Percentiles rank a stretch among this genome's conserved stretches.
Conservation (phyloP, 306 rosid genomes). For the Hylodesmum podocarpum region DNA sequence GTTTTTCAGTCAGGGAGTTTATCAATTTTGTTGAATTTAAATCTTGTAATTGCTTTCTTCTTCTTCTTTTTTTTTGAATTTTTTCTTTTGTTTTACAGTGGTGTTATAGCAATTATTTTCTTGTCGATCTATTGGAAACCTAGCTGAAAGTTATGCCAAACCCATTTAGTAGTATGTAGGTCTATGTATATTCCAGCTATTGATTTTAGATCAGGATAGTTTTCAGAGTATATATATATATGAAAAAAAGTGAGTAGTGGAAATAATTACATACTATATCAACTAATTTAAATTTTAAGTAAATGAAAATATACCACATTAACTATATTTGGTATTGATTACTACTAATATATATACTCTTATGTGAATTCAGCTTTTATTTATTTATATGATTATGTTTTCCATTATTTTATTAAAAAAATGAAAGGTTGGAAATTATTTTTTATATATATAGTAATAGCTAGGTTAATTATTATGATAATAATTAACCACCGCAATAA, state of each 20-base stretch:
- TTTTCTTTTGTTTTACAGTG: neutral
- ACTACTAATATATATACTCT: neutral
- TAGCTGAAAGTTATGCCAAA: neutral
- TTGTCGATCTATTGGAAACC: neutral
- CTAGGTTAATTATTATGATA: conserved; percentile 17
- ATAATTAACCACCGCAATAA: conserved; percentile 28
- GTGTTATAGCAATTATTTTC: neutral
- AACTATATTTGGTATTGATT: neutral
- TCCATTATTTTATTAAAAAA: neutral
- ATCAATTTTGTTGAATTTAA: neutral
- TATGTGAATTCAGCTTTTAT: neutral
- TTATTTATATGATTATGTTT: neutral
- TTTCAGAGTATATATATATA: too few species aligned
- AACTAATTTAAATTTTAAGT: too few species aligned
- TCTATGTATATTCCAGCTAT: neutral
- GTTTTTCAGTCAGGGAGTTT: neutral
- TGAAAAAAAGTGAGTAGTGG: too few species aligned
- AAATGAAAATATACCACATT: neutral
- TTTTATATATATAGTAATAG: neutral
- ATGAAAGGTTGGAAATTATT: neutral
- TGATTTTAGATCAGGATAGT: too few species aligned
- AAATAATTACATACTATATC: too few species aligned
- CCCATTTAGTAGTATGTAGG: neutral
- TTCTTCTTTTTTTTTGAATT: conserved; percentile 8
- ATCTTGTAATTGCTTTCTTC: neutral